These are phyloP conservation scores for Pythium guiyangense DNA, from an alignment of 352 stramenopile genomes.

Conservation along the genomic window DNA sequence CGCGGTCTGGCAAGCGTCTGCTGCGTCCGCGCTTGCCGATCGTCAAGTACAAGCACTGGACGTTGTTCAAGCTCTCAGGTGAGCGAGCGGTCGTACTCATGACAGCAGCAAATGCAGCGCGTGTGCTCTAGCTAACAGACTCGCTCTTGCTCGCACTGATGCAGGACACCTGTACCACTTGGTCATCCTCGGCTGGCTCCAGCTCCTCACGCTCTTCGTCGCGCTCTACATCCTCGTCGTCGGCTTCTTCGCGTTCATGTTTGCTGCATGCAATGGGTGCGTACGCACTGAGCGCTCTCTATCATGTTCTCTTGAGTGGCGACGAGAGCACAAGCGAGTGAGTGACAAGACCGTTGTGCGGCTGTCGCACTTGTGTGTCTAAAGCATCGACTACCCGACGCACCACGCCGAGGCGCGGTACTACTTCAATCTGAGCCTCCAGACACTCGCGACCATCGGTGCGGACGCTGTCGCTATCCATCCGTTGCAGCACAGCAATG, in stretches of 20 bases:
- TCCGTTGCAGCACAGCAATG: no score
- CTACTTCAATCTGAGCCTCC: constrained; percentile 60
- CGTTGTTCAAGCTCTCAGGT: constrained; percentile 29
- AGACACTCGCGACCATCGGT: constrained; percentile 61
- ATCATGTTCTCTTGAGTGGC: neutral
- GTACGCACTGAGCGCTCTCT: neutral
- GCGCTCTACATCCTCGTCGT: constrained; percentile 44
- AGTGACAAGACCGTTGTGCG: neutral
- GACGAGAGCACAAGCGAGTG: no score
- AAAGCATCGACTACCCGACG: constrained; percentile 6
- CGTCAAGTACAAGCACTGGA: constrained; percentile 48
- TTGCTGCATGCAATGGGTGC: constrained; percentile 34
- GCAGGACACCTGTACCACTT: constrained; percentile 44
- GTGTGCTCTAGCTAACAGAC: no score
- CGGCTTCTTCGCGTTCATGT: constrained; percentile 42
- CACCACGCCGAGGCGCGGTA: constrained; percentile 20
- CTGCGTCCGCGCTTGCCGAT: constrained; percentile 36
- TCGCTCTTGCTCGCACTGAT: no score
- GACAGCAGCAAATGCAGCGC: neutral
- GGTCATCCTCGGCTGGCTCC: constrained; percentile 38
- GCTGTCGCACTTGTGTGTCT: neutral
- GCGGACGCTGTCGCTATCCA: neutral
- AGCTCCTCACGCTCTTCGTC: constrained; percentile 39
- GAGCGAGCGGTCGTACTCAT: neutral
- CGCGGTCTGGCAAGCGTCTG: constrained; percentile 16